Percentiles rank a stretch among this genome's conserved stretches.
Conservation (phyloP, 2,329 filamentous ascomycete species). For the Cyphellophora attinorum region DNA sequence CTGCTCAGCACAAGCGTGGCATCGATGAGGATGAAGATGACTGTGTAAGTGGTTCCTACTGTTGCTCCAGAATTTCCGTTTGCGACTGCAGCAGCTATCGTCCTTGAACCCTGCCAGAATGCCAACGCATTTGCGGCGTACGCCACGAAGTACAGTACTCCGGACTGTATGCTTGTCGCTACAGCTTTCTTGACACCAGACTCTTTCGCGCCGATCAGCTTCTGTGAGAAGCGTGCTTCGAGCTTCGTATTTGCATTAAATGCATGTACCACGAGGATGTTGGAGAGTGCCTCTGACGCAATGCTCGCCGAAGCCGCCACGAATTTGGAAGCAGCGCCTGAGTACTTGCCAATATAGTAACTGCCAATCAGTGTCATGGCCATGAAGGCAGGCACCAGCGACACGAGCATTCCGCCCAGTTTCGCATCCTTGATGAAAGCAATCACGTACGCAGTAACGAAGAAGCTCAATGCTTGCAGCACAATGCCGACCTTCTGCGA, state of each 20-base stretch:
- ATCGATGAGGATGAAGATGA: slow-evolving; percentile 47
- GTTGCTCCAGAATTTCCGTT: slow-evolving; percentile 26
- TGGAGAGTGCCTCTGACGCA: slow-evolving; percentile 43
- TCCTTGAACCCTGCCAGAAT: slow-evolving; percentile 36
- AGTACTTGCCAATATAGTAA: slow-evolving; percentile 35
- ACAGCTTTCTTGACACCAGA: slow-evolving; percentile 22
- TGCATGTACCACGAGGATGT: slow-evolving; percentile 39
- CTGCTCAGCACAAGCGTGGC: slow-evolving; percentile 33
- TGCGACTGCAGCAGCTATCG: slow-evolving; percentile 30
- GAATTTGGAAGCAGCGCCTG: slow-evolving; percentile 35
- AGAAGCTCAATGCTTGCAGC: slow-evolving; percentile 36
- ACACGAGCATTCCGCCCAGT: slow-evolving; percentile 37
- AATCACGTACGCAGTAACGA: slow-evolving; percentile 38
- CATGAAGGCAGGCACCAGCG: slow-evolving; percentile 36
- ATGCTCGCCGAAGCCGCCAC: slow-evolving; percentile 49
- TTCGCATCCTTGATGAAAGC: slow-evolving; percentile 39
- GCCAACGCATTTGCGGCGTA: slow-evolving; percentile 25
- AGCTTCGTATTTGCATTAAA: slow-evolving; percentile 47
- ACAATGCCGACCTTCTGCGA: slow-evolving; percentile 41
- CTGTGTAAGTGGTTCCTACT: slow-evolving; percentile 43
- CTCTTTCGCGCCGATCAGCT: slow-evolving; percentile 18
- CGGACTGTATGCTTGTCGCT: slow-evolving; percentile 22
- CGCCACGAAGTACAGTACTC: slow-evolving; percentile 22
- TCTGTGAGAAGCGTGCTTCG: slow-evolving; percentile 20
- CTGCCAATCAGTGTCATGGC: slow-evolving; percentile 36